These are phyloP conservation scores for Eucalyptus erythrocorys DNA, from an alignment of 345 rosid genomes.

Conservation along the genomic window DNA sequence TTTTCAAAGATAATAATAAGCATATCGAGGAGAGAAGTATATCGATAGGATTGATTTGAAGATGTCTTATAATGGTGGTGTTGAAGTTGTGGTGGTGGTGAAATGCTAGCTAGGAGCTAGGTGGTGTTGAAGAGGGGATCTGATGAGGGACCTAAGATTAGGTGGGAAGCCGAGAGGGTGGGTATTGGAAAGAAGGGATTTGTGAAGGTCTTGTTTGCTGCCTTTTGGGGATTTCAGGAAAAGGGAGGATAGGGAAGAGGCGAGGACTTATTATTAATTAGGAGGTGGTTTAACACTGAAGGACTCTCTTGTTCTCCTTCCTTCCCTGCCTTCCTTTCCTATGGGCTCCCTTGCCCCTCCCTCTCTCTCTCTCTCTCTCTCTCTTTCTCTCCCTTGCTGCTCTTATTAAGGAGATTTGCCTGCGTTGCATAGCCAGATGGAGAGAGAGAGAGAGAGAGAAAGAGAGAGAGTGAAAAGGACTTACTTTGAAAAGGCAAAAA, in stretches of 20 bases:
- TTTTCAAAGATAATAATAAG: too few relatives aligned
- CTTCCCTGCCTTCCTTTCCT: not conserved
- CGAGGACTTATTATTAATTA: not conserved
- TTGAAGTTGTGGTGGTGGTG: too few relatives aligned
- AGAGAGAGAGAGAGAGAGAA: not conserved
- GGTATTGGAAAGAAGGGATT: rapidly evolving
- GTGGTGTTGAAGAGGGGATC: not conserved
- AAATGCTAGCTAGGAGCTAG: too few relatives aligned
- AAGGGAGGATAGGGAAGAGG: rapidly evolving
- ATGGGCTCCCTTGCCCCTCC: rapidly evolving
- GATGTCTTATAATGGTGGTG: too few relatives aligned
- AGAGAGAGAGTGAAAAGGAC: not conserved
- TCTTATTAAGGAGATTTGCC: not conserved
- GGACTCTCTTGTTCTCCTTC: too few relatives aligned
- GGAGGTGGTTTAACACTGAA: not conserved
- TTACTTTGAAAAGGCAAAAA: not conserved
- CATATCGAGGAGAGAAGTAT: too few relatives aligned
- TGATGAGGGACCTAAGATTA: not conserved
- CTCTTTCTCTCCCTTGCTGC: not conserved
- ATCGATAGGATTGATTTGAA: too few relatives aligned
- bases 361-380: not conserved
- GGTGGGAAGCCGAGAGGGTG: not conserved
- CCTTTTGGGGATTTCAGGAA: not conserved
- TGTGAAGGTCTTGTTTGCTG: too few relatives aligned
- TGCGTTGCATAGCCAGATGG: not conserved